Evolutionary conservation across 306 rosid species (phyloP), one percentile per base, ranked within the genome.

Genomic region (Cucumis cinereus): DNA sequence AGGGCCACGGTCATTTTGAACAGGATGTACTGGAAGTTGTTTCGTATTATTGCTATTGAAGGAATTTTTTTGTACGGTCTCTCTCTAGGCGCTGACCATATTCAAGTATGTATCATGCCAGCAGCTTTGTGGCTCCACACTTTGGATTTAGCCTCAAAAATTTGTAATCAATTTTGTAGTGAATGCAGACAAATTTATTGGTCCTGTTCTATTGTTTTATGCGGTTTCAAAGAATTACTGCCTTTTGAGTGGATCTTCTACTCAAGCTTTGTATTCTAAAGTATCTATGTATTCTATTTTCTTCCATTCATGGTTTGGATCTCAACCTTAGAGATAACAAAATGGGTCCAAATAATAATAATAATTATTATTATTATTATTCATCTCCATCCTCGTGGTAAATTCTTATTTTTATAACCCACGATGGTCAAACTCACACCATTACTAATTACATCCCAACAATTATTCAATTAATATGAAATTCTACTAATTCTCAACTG

Each of bases 121-220:
- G 57, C 26, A 45, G 15, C 38, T 40, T 43, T 47, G 57, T 24
- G 38, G 40, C 56, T 22, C 38, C 7, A 14, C 36, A 23, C 40
- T 12, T 19, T 40, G 40, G 75, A 45, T 23, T 70, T 47, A 70
- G n/a, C 52, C 12, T 40, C 30, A 10, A 66, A 40, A 66, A 23
- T 3, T 24, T 70, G 36, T 70, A 66, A 47, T 47, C 75, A 70
- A 45, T 70, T 70, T 70, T 70, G 75, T 70, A 19, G 73, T 23
- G 23, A 24, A 70, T 8, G 38, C 74, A 22, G 12, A 13, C 74
- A 22, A 14, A 41, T 13, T 6, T 41, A 30, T 30, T 30, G 35
- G 52, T n/a, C 3, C 10, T 38, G 33, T 38, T 30, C 55, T 41
- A 68, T 68, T 68, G 35, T 68, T 68, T 41, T 50, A 68, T 38